Evolutionary conservation across 2,329 filamentous ascomycete genomes (phyloP).

Genomic region (Trichothecium sympodiale): DNA sequence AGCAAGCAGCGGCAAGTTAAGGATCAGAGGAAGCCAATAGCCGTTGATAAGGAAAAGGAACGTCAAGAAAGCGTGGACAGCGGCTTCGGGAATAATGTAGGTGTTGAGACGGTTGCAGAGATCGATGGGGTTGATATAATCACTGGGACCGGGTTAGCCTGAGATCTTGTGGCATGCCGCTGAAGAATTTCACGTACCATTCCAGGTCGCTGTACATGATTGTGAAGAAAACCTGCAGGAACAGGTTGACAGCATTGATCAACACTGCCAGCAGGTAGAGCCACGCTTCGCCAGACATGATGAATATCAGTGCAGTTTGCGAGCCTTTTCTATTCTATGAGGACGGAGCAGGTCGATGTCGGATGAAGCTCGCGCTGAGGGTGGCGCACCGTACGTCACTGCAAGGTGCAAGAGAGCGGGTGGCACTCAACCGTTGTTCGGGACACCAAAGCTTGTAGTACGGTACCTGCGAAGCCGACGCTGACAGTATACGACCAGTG

Average conservation of each 20-base stretch:
- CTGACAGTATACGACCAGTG: too few species aligned
- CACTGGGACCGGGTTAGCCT: constrained; percentile 43
- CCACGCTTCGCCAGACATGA: constrained; percentile 97
- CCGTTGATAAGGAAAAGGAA: constrained; percentile 96
- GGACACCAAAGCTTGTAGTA: too few species aligned
- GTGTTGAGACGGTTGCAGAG: constrained; percentile 99
- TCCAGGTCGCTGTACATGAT: constrained; percentile 99
- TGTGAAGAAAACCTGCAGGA: constrained; percentile 99
- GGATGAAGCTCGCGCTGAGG: not conserved
- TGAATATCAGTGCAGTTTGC: constrained; percentile 8
- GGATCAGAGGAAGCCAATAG: constrained; percentile 87
- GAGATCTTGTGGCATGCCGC: not conserved
- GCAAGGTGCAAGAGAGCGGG: not conserved
- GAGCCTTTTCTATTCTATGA: not conserved
- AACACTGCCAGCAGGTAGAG: constrained; percentile 94
- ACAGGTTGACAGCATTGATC: constrained; percentile 99
- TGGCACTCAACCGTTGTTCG: too few species aligned
- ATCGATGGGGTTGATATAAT: constrained; percentile 99
- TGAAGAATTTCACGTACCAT: constrained; percentile 65
- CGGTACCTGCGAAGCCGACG: too few species aligned
- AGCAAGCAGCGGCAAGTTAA: constrained; percentile 83
- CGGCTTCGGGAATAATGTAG: constrained; percentile 97
- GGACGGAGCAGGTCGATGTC: constrained; percentile 2
- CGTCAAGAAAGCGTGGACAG: constrained; percentile 91
- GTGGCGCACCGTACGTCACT: constrained; percentile 1